Evolutionary conservation across 371 early-diverging fungal genomes (phyloP).

Genomic region (Mucor ambiguus): DNA sequence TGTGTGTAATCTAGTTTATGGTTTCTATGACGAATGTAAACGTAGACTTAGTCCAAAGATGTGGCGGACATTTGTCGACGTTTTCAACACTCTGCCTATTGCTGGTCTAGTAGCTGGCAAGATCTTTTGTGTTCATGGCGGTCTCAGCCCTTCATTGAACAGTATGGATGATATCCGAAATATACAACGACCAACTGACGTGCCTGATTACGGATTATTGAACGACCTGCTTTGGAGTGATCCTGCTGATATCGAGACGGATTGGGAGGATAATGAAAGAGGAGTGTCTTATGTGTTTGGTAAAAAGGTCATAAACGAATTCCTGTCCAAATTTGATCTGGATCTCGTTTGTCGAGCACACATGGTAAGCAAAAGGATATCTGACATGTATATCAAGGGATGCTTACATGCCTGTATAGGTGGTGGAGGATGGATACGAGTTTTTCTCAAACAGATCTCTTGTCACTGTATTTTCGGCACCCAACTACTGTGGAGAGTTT

Average conservation of each 20-base stretch:
- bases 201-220: constrained; percentile 92
- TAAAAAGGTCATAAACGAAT: constrained; percentile 83
- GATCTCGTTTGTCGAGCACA: constrained; percentile 95
- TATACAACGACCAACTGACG: constrained; percentile 92
- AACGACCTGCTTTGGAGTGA: constrained; percentile 94
- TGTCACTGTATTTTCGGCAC: constrained; percentile 99
- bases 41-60: constrained; percentile 91
- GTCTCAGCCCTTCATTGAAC: constrained; percentile 83
- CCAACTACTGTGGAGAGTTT: constrained; percentile 99
- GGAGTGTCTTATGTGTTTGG: constrained; percentile 98
- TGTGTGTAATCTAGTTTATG: constrained; percentile 73
- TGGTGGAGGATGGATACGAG: constrained; percentile 99
- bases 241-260: constrained; percentile 73
- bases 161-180: constrained; percentile 94
- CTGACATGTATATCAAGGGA: not conserved
- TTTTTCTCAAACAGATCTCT: constrained; percentile 95
- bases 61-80: constrained; percentile 98
- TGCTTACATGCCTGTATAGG: constrained; percentile 57
- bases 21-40: constrained; percentile 99
- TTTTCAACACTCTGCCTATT: constrained; percentile 98
- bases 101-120: constrained; percentile 96
- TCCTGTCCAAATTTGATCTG: constrained; percentile 79
- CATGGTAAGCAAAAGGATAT: constrained; percentile 55
- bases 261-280: constrained; percentile 98
- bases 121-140: constrained; percentile 99